Conservation (phyloP, 257 asterid genomes). For the Mentha longifolia region DNA sequence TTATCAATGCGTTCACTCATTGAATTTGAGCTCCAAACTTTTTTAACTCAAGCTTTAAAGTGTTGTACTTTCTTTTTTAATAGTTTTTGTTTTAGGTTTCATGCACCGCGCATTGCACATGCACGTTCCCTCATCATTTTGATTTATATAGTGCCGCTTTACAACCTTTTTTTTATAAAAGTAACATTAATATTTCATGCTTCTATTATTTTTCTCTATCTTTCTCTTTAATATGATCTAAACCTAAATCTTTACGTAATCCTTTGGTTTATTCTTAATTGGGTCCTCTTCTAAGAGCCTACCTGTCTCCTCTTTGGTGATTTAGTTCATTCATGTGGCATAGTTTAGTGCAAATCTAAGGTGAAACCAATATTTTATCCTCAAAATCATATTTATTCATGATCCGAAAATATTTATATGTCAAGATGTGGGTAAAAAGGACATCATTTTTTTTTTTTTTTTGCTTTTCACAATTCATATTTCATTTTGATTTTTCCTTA, state of each 20-base stretch:
- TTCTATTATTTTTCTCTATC: constrained; percentile 4
- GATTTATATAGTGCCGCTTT: constrained; percentile 10
- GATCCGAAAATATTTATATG: too few species aligned
- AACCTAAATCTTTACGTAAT: constrained; percentile 9
- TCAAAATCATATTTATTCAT: too few species aligned
- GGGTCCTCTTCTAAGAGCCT: constrained; percentile 25
- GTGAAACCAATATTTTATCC: too few species aligned
- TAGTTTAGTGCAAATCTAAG: too few species aligned
- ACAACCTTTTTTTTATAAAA: constrained; percentile 31
- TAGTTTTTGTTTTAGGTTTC: constrained; percentile 11
- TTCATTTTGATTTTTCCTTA: too few species aligned
- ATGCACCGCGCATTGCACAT: constrained; percentile 28
- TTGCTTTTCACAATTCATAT: too few species aligned
- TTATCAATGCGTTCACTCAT: constrained; percentile 34
- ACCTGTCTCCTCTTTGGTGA: constrained; percentile 25
- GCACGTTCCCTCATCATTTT: constrained; percentile 28
- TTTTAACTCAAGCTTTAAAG: constrained; percentile 13
- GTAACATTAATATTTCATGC: constrained; percentile 6
- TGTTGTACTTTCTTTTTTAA: constrained; percentile 21
- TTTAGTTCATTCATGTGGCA: too few species aligned
- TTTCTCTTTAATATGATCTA: constrained; percentile 13
- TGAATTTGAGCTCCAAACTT: constrained; percentile 10
- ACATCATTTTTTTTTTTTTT: too few species aligned
- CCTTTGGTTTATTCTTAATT: constrained; percentile 32
- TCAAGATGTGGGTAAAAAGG: too few species aligned